These are phyloP conservation scores for Moricandia arvensis DNA, from an alignment of 345 rosid species.

Conservation along the genomic window DNA sequence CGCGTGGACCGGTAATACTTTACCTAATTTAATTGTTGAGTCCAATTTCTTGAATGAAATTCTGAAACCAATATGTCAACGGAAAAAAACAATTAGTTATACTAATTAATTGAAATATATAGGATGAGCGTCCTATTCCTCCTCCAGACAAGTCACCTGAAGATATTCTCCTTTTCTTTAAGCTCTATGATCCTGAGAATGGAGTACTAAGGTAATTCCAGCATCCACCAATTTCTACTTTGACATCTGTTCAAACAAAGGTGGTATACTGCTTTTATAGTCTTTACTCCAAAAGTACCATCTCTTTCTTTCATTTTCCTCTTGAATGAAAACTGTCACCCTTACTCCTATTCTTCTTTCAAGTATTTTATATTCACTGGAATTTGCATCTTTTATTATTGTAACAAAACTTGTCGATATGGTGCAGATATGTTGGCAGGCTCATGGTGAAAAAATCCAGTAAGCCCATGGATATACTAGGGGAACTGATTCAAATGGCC, in stretches of 20 bases:
- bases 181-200: slow-evolving; percentile 47
- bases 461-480: slow-evolving; percentile 1
- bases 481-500: slow-evolving; percentile 80
- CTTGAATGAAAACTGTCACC: neutral
- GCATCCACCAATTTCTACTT: neutral
- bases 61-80: slow-evolving; percentile 5
- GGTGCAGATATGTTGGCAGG: slow-evolving; percentile 48
- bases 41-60: neutral
- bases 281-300: neutral
- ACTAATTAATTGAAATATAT: slow-evolving; percentile 16
- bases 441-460: neutral
- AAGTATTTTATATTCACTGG: neutral
- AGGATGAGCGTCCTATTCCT: slow-evolving; percentile 72
- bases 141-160: slow-evolving; percentile 68
- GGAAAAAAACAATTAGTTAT: neutral
- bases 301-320: neutral
- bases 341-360: neutral
- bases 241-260: neutral
- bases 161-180: slow-evolving; percentile 62
- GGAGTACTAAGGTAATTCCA: slow-evolving; percentile 75
- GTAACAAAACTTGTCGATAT: slow-evolving; percentile 19
- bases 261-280: neutral
- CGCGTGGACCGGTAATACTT: slow-evolving; percentile 62
- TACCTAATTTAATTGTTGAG: slow-evolving; percentile 8
- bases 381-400: neutral